A percentile compares a stretch with the other conserved stretches of the same genome.
These are phyloP conservation scores for Colletotrichum australisinense DNA, from an alignment of 2,329 filamentous ascomycete genomes.

Conservation along the genomic window DNA sequence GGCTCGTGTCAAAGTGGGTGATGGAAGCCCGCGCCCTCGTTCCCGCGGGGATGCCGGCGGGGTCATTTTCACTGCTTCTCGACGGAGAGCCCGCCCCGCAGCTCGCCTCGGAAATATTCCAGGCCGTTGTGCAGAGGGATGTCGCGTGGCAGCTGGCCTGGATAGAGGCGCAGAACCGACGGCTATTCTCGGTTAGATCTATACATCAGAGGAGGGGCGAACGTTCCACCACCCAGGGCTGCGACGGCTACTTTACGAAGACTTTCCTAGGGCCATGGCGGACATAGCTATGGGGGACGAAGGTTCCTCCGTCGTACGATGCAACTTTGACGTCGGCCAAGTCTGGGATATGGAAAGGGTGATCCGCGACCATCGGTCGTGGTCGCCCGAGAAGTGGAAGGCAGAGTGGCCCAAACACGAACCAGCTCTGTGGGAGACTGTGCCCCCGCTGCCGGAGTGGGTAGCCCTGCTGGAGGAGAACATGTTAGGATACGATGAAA, in stretches of 20 bases:
- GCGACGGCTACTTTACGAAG: not conserved
- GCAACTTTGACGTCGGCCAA: constrained; percentile 21
- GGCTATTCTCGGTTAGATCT: not conserved
- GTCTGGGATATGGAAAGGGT: not conserved
- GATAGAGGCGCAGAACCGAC: not conserved
- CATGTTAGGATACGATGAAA: no score
- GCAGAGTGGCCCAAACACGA: not conserved
- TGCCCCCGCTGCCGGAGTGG: not conserved
- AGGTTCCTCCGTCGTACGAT: not conserved
- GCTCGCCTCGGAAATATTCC: not conserved
- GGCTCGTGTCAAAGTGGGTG: no score
- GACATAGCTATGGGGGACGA: not conserved
- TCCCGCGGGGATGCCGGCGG: not conserved
- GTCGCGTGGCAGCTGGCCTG: constrained; percentile 4
- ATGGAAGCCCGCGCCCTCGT: no score
- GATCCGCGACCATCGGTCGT: not conserved
- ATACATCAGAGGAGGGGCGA: not conserved
- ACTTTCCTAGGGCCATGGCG: not conserved
- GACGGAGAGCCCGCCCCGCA: not conserved
- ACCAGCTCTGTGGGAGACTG: not conserved
- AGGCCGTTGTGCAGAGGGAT: not conserved
- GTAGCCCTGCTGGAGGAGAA: not conserved
- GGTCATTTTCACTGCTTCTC: not conserved
- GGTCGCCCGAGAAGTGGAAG: not conserved
- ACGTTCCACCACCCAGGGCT: not conserved